Percentiles rank a stretch among this genome's conserved stretches.
Evolutionary conservation across 345 rosid genomes (phyloP).

Genomic region (Adansonia digitata): DNA sequence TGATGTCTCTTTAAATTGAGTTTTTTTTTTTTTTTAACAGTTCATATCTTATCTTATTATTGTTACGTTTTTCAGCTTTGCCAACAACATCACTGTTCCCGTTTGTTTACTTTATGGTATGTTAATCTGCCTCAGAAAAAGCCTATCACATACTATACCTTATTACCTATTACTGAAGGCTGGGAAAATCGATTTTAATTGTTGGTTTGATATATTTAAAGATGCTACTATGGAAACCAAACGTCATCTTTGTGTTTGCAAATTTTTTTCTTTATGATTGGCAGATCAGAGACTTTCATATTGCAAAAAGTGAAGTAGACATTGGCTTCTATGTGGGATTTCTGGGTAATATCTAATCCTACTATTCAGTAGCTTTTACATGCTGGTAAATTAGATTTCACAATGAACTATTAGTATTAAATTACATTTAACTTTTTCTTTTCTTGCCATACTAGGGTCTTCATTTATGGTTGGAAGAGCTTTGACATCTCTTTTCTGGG

Average conservation of each 20-base stretch:
- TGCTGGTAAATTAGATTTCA: background rate
- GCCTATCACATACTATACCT: background rate
- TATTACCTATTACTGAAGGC: background rate
- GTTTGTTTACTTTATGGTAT: conserved; percentile 77
- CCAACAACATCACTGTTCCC: conserved; percentile 76
- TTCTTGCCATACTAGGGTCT: conserved; percentile 40
- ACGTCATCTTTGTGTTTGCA: background rate
- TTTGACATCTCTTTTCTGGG: conserved; percentile 70
- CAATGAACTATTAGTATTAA: background rate
- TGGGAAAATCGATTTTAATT: background rate
- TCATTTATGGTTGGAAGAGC: conserved; percentile 89
- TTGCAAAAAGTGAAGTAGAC: conserved; percentile 63
- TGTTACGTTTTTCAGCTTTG: conserved; percentile 49
- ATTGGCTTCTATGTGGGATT: conserved; percentile 75
- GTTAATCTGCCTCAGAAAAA: background rate
- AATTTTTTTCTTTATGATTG: background rate
- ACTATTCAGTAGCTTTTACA: background rate
- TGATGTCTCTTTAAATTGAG: background rate
- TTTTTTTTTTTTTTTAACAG: too few species aligned
- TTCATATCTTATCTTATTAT: background rate
- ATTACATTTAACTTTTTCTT: background rate
- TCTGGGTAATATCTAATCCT: conserved; percentile 35
- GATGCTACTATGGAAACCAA: background rate
- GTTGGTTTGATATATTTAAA: background rate
- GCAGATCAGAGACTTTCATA: conserved; percentile 58